Evolutionary conservation across 2,329 filamentous ascomycete genomes (phyloP).

Genomic region (Alternaria tenuissima): DNA sequence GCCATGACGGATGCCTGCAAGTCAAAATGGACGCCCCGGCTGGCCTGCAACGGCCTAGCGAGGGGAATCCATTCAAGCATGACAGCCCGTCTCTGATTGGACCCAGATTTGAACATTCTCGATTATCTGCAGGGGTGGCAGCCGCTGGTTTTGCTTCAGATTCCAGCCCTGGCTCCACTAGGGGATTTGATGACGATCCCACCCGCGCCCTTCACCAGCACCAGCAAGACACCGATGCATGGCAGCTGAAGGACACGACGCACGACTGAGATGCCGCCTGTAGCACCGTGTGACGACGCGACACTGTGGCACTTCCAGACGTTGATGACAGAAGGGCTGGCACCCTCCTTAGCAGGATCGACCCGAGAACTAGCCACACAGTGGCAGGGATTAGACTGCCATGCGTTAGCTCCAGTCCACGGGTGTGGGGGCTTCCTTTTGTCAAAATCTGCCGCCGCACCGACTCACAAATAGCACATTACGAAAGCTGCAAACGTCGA

Average conservation of each 20-base stretch:
- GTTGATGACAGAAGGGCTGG: conserved; percentile 3
- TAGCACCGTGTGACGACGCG: background rate
- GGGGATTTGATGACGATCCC: conserved; percentile 5
- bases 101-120: conserved; percentile 22
- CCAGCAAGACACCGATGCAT: conserved; percentile 1
- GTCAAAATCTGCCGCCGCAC: conserved; percentile 23
- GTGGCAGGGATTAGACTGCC: conserved; percentile 13
- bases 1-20: conserved; percentile 34
- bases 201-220: conserved; percentile 2
- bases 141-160: conserved; percentile 27
- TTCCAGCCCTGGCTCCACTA: conserved; percentile 21
- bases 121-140: conserved; percentile 19
- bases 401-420: conserved; percentile 15
- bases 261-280: background rate
- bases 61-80: conserved; percentile 16
- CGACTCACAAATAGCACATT: conserved; percentile 10
- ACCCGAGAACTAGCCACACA: conserved; percentile 17
- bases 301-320: conserved; percentile 1
- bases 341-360: conserved; percentile 15
- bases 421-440: conserved; percentile 19
- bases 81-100: conserved; percentile 21
- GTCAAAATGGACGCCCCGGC: conserved; percentile 23
- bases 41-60: conserved; percentile 27
- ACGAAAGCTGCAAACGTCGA: conserved; percentile 4
- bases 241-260: background rate